Base-by-base conservation (phyloP, 2,329 filamentous ascomycete species). In the Triangularia verruculosa region DNA sequence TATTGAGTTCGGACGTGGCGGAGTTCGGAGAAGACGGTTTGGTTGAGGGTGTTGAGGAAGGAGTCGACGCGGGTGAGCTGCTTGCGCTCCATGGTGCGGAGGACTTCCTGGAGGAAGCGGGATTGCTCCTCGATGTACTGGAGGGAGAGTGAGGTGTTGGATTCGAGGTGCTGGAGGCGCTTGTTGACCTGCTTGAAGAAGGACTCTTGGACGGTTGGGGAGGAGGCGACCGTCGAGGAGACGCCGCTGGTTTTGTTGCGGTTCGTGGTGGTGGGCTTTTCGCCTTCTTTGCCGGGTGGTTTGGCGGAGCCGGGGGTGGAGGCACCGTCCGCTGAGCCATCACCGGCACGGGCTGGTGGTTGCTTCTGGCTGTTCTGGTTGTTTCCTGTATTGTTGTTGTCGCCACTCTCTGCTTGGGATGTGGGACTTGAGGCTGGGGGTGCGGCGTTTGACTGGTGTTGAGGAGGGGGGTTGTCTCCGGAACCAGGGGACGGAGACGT, bases 171-270 rank as follows among this genome's bases (percentile, higher is more conserved):
- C 68, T 94, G 91, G 4, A 99, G 83, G 1, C 95, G 91, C 76
- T 98, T 98, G 67, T 93, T 92, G 8, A 98, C 89, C 3, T 93
- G 92, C 75, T 98, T 98, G 83, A 97, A 99, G 77, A 99, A 98
- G 1, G 91, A 95, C 74, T 99, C 95, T 75, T 99, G 95, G 0
- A 96, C 95, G 0, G 93, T 93, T 1, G 94, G 93, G 0, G 87
- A 85, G 1, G 89, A 77, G 1, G 83, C 76, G 7, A 82, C 74
- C 1, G 81, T 72, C 8, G 80, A 78, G 25, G 77, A 69, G 25
- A 77, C 68, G 57, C 76, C 64, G 70, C 69, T 79, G 62, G 76
- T 78, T 65, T 74, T 75, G 72, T 72, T 76, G 61, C 73, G 76
- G 20, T 70, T 64, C 8, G 69, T 65, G 7, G 74, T 70, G 20